Evolutionary conservation across 1,284 basidiomycete species (phyloP), one percentile per base, ranked within the genome.

Genomic region (Filobasidium uniguttulatum): DNA sequence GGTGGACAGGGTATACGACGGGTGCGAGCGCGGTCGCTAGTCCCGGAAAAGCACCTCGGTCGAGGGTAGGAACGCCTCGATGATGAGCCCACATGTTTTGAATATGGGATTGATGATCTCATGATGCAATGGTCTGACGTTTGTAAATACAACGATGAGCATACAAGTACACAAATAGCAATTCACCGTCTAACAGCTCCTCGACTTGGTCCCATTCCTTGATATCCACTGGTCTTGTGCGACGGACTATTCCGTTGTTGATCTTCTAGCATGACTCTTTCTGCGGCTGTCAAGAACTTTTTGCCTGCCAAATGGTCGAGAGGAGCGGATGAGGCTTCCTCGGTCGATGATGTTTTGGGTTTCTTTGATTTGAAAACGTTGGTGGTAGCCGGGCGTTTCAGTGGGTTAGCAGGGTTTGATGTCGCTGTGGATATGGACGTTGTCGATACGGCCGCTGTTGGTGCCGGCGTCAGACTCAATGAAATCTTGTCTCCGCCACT

Each of bases 241-340:
- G 77, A 74, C 67, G 88, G 88, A 60, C 85, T 73, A 64, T 86
- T 84, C n/a, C n/a, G n/a, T n/a, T n/a, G n/a, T 68, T 84, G 82
- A 45, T 93, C 88, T 68, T 91, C 89, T 50, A 80, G 62, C 54
- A 91, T 88, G 52, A 93, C 69, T 55, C 77, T 73, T 68, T 93
- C 88, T n/a, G 84, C 82, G 19, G 83, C 84, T 56, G 80, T 79
- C 75, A 87, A 78, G 43, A 67, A 70, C 31, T 59, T 58, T 26
- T 78, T 72, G 29, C 73, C 65, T 23, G 76, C 76, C 3, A 58
- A 49, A 38, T 62, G 50, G 52, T 54, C 40, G 49, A 14, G 30
- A 56, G 57, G 49, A 14, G 70, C 60, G 10, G 60, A 57, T 19
- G 64, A 46, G 8, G 64, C 50, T 62, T 2, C 78, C 74, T 60